Conservation (phyloP, 169 alveolate genomes). For the Blepharisma undulans region DNA sequence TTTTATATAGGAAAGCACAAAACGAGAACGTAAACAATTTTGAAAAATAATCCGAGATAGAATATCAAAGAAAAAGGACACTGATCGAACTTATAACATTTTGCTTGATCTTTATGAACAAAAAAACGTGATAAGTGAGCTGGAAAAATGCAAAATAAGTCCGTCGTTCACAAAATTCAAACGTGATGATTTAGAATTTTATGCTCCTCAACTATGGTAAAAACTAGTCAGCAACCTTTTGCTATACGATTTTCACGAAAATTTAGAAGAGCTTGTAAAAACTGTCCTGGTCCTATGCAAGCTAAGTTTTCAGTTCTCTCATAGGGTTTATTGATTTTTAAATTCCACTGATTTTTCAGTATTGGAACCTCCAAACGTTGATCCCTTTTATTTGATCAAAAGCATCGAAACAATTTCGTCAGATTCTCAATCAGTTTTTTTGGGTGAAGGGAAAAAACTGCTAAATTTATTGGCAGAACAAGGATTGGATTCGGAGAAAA, state of each 20-base stretch:
- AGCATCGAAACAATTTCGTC: background rate
- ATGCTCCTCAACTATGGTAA: slow-evolving; percentile 7
- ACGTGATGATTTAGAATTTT: slow-evolving; percentile 27
- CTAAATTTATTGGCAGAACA: background rate
- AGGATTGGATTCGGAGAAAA: background rate
- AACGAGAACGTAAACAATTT: background rate
- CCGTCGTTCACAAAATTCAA: background rate
- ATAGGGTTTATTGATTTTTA: slow-evolving; percentile 28
- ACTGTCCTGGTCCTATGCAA: background rate
- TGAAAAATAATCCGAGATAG: slow-evolving; percentile 33
- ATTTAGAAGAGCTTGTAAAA: background rate
- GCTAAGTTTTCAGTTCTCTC: slow-evolving; percentile 33
- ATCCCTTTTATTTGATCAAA: background rate
- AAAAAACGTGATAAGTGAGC: background rate
- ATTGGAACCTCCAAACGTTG: background rate
- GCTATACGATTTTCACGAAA: background rate
- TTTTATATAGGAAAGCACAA: background rate
- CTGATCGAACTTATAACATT: background rate
- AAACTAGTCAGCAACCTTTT: slow-evolving; percentile 19
- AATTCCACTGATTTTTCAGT: slow-evolving; percentile 14
- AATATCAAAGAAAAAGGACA: background rate
- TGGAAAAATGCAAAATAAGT: slow-evolving; percentile 22
- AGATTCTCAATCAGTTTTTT: background rate
- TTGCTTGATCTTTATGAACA: slow-evolving; percentile 24
- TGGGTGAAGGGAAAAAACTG: background rate